A percentile compares a stretch with the other conserved stretches of the same genome.
Conservation (phyloP, 768 basidiomycete species). For the Suillus variegatus region DNA sequence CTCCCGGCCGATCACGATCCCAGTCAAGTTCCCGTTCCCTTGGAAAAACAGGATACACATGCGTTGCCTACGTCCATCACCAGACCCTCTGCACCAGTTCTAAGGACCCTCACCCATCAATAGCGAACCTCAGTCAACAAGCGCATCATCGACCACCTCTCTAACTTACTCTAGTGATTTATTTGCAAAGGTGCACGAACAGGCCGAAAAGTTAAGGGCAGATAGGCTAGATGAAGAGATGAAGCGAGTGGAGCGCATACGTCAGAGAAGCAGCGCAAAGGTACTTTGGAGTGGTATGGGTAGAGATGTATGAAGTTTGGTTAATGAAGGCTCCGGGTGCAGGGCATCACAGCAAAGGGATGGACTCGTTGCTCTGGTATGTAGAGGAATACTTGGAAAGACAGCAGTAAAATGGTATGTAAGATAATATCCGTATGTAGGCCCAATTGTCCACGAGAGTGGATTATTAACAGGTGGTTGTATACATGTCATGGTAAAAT, state of each 20-base stretch:
- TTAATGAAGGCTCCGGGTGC: background rate
- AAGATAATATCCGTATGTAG: background rate
- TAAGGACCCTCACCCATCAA: background rate
- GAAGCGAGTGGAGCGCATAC: background rate
- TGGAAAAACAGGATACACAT: background rate
- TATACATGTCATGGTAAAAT: too few relatives aligned
- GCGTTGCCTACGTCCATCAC: too few relatives aligned
- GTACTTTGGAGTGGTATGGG: background rate
- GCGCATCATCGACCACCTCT: background rate
- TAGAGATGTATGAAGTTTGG: background rate
- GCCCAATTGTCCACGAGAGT: too few relatives aligned
- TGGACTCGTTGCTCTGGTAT: background rate
- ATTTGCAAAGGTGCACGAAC: background rate
- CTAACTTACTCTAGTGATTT: background rate
- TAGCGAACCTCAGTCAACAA: background rate
- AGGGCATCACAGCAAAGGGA: background rate
- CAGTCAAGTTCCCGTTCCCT: background rate
- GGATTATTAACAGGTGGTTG: too few relatives aligned
- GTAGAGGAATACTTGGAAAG: background rate
- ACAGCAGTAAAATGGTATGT: too few relatives aligned
- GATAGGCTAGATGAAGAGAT: background rate
- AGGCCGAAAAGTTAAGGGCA: background rate
- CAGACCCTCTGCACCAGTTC: background rate
- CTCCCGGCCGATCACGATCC: background rate
- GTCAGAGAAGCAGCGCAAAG: background rate